phyloP scores from a whole-genome alignment of 164 flowering plant species.

The Liquidambar formosana region DNA sequence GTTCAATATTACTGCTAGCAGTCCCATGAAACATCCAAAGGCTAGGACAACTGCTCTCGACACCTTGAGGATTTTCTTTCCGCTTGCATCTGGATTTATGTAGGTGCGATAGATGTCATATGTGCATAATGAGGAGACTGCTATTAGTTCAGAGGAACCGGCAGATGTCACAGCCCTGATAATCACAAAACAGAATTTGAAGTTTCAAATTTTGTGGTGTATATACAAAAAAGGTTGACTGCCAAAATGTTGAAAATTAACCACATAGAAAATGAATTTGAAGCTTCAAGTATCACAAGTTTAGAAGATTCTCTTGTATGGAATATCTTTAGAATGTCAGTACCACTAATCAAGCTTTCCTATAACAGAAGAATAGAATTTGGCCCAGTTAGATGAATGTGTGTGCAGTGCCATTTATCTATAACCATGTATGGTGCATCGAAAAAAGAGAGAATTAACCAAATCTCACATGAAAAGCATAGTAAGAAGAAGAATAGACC shows the following conservation, averaged over 20 bases:
- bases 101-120: slow-evolving; percentile 93
- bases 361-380: too few species aligned
- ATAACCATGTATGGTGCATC: too few species aligned
- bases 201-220: not conserved
- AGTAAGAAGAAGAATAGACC: slow-evolving; percentile 85
- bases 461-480: slow-evolving; percentile 93
- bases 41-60: slow-evolving; percentile 67
- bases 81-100: slow-evolving; percentile 80
- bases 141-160: slow-evolving; percentile 90
- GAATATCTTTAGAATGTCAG: too few species aligned
- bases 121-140: slow-evolving; percentile 92
- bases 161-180: slow-evolving; percentile 98
- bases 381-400: too few species aligned
- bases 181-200: not conserved
- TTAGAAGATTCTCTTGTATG: too few species aligned
- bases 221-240: too few species aligned
- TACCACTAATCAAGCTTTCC: too few species aligned
- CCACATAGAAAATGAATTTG: too few species aligned
- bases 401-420: too few species aligned
- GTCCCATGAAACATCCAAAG: slow-evolving; percentile 95
- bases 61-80: slow-evolving; percentile 78
- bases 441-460: not conserved
- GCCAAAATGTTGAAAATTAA: not conserved
- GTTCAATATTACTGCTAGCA: slow-evolving; percentile 81
- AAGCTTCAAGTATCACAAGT: too few species aligned